Evolutionary conservation across 257 asterid genomes (phyloP), one percentile per base, ranked within the genome.

Genomic region (Prunella vulgaris): DNA sequence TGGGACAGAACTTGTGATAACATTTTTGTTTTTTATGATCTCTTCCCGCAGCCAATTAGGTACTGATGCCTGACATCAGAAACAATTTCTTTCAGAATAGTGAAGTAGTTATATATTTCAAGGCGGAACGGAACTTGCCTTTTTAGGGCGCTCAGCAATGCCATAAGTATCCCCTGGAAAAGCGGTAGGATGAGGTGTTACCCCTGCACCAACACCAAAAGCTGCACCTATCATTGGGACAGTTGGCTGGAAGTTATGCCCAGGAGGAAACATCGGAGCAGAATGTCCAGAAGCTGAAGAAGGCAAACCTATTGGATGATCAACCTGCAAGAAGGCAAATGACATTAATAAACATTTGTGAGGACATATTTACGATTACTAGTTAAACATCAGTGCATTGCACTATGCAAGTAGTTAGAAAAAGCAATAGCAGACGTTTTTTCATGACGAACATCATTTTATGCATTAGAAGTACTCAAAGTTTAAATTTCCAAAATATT

Each of bases 11-110:
- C 83, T 89, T 28, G 95, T 69, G 68, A 93, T 82, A 76, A 78
- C 87, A 79, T 96, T 85, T 86, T 91, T 94, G 46, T 84, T 94
- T 79, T 91, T 94, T 49, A 90, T 94, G 62, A 94, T 89, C 82
- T 93, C 98, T 81, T 93, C 98, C 83, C 96, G 87, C 33, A 93
- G 93, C 98, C 98, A 93, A 81, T 85, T 93, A 76, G 98, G 98
- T 18, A 93, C 98, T 14, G 97, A 85, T 27, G 96, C 95, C 98
- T 93, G 81, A 66, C 80, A 78, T 52, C 42, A 68, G 66, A 73
- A 53, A 78, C 58, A 68, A 59, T 60, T 21, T 44, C 38, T 30
- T 65, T 58, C 35, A 74, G 42, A 68, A 58, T 42, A 60, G 46
- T 57, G 60, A 59, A 49, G 24, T 32, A 65, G 51, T 67, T 69